Base-by-base conservation (phyloP, 164 flowering plant species). In the Hamamelis virginiana region DNA sequence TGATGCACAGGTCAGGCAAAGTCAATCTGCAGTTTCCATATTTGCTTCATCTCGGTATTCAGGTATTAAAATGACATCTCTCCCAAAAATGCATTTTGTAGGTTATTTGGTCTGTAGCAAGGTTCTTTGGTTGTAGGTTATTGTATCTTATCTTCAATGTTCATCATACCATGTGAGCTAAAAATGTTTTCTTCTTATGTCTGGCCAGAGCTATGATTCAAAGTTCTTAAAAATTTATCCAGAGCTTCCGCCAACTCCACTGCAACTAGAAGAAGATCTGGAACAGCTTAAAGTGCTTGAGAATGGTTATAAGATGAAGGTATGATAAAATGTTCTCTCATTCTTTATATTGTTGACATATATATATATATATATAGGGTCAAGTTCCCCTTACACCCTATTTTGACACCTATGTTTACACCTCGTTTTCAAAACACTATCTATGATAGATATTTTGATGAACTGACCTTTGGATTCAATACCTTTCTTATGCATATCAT, bases 291-390 rank as follows among this genome's bases (percentile, higher is more conserved):
- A 95, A 84, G 98, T 91, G 69, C 92, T 95, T 71, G 99, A 95
- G 76, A 90, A 95, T 86, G 99, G 99, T 4, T 95, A 95, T 70
- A 95, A 87, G 74, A 90, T 92, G 97, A 92, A 92, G 98, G 99
- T 92, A 78, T 8, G 11, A 0, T 16, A 15, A 25, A 9, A 62
- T 61, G 21, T 67, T 22, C 1, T 33, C 2, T 6, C 41, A 33
- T 33, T 33, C 41, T 33, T 33, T 33, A 33, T 33, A 33, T 33
- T 33, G 41, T 33, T 33, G 41, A 33, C 41, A 33, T 2, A 33
- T n/a, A n/a, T n/a, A n/a, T n/a, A n/a, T n/a, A n/a, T n/a, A n/a
- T n/a, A n/a, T n/a, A n/a, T n/a, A n/a, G n/a, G n/a, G n/a, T n/a
- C n/a, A n/a, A n/a, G n/a, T n/a, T n/a, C n/a, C n/a, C n/a, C n/a